A percentile compares a stretch with the other conserved stretches of the same genome.
These are phyloP conservation scores for Leccinum fuscescens DNA, from an alignment of 1,284 basidiomycete species.

Conservation along the genomic window DNA sequence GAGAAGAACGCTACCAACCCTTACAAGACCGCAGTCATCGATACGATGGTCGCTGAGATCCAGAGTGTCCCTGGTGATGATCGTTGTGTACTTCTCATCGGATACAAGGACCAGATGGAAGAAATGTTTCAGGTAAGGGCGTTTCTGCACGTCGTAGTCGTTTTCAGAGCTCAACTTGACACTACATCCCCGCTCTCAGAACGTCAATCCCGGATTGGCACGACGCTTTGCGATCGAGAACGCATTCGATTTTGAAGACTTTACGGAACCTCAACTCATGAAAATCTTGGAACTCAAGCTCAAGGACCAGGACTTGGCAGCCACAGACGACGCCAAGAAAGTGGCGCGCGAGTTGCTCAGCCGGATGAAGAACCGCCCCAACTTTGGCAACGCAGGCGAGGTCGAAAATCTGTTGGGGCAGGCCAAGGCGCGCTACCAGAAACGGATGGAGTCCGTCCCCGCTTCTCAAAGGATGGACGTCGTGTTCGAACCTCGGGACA, in stretches of 20 bases:
- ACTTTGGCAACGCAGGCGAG: conserved; percentile 68
- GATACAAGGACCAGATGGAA: conserved; percentile 62
- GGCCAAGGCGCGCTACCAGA: conserved; percentile 52
- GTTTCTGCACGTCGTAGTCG: no score
- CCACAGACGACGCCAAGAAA: conserved; percentile 53
- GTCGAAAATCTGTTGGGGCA: conserved; percentile 60
- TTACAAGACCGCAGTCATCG: conserved; percentile 66
- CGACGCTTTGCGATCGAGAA: conserved; percentile 64
- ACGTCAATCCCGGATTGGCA: conserved; percentile 66
- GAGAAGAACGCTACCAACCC: conserved; percentile 42
- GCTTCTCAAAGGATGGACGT: conserved; percentile 38
- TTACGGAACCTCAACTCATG: conserved; percentile 49
- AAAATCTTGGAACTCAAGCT: conserved; percentile 56
- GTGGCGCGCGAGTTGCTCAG: conserved; percentile 53
- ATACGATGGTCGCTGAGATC: conserved; percentile 70
- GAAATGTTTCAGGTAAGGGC: conserved; percentile 65
- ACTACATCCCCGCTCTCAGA: conserved; percentile 36
- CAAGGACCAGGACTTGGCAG: conserved; percentile 52
- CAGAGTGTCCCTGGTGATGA: conserved; percentile 67
- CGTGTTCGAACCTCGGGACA: conserved; percentile 56
- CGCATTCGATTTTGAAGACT: conserved; percentile 67
- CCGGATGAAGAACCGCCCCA: conserved; percentile 52
- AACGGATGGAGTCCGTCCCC: conserved; percentile 40
- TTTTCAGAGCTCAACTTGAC: conserved; percentile 3
- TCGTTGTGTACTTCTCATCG: conserved; percentile 61